phyloP scores from a whole-genome alignment of 805 yeast species.

The Metschnikowia santaceciliae region DNA sequence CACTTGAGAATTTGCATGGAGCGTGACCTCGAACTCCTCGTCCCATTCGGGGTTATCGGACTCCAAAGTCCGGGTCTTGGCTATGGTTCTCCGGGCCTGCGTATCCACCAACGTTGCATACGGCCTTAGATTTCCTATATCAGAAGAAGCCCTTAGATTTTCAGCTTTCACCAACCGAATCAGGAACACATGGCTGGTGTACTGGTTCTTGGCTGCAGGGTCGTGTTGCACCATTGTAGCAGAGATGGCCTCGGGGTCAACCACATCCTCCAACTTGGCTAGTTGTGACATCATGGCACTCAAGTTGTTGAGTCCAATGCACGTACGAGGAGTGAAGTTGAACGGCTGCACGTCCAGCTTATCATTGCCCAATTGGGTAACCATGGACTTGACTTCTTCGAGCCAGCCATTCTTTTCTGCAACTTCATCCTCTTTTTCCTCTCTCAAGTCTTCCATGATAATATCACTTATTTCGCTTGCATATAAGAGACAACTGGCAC shows the following conservation, averaged over 20 bases:
- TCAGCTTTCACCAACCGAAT: constrained; percentile 63
- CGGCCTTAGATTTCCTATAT: constrained; percentile 45
- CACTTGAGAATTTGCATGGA: constrained; percentile 38
- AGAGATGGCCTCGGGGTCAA: constrained; percentile 59
- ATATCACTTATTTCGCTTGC: constrained; percentile 35
- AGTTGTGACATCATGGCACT: constrained; percentile 47
- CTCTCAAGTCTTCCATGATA: constrained; percentile 42
- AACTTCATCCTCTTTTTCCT: constrained; percentile 19
- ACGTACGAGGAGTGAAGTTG: constrained; percentile 56
- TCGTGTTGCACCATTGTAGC: constrained; percentile 33
- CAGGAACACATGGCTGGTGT: constrained; percentile 55
- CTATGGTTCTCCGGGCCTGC: constrained; percentile 49
- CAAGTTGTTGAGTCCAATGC: constrained; percentile 73
- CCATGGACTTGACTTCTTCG: constrained; percentile 51
- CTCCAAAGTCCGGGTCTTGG: constrained; percentile 62
- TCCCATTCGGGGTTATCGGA: constrained; percentile 78
- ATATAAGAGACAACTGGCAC: constrained; percentile 56
- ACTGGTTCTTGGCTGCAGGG: constrained; percentile 26
- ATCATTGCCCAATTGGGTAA: constrained; percentile 33
- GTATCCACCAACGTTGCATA: constrained; percentile 64
- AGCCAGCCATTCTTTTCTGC: constrained; percentile 33
- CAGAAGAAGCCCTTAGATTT: constrained; percentile 37
- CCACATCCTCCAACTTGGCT: constrained; percentile 48
- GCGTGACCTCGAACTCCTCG: constrained; percentile 68
- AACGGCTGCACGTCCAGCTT: constrained; percentile 47